phyloP scores from a whole-genome alignment of 768 basidiomycete species.

The Collybia sp. region DNA sequence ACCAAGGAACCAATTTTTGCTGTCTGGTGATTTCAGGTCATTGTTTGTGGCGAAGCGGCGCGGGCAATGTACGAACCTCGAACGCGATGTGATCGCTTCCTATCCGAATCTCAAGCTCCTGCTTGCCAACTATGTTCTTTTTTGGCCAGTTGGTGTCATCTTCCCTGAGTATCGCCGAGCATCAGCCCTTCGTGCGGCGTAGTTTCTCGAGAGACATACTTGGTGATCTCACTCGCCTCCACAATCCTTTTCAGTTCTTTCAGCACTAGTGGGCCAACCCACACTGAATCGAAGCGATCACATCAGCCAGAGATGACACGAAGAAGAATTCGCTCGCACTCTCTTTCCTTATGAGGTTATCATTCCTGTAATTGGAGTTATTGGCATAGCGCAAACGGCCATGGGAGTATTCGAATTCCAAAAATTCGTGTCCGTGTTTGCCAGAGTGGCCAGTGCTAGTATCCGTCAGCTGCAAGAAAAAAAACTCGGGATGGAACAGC shows the following conservation, averaged over 20 bases:
- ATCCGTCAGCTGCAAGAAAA: slow-evolving; percentile 2
- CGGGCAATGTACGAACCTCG: slow-evolving; percentile 53
- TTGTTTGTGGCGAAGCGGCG: neutral
- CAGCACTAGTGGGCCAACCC: slow-evolving; percentile 86
- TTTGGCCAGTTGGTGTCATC: slow-evolving; percentile 99
- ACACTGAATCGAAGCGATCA: slow-evolving; percentile 57
- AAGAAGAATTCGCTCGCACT: slow-evolving; percentile 49
- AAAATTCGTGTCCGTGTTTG: slow-evolving; percentile 95
- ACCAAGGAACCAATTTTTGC: slow-evolving; percentile 97
- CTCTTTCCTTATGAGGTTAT: slow-evolving; percentile 97
- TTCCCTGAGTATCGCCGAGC: slow-evolving; percentile 54
- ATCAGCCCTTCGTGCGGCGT: neutral
- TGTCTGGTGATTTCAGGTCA: slow-evolving; percentile 48
- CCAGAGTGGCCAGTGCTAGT: slow-evolving; percentile 95
- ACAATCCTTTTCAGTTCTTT: slow-evolving; percentile 95
- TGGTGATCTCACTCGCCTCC: slow-evolving; percentile 89
- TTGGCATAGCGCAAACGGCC: slow-evolving; percentile 96
- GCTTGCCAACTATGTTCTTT: slow-evolving; percentile 98
- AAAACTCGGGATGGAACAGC: slow-evolving; percentile 3
- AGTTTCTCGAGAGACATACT: slow-evolving; percentile 45
- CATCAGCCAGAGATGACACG: neutral
- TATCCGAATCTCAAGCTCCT: slow-evolving; percentile 92
- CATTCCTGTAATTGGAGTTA: slow-evolving; percentile 99
- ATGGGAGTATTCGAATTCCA: slow-evolving; percentile 98
- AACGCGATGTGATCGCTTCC: slow-evolving; percentile 97